Conservation (phyloP, 2,329 filamentous ascomycete genomes). For the Trichophyton mentagrophytes region DNA sequence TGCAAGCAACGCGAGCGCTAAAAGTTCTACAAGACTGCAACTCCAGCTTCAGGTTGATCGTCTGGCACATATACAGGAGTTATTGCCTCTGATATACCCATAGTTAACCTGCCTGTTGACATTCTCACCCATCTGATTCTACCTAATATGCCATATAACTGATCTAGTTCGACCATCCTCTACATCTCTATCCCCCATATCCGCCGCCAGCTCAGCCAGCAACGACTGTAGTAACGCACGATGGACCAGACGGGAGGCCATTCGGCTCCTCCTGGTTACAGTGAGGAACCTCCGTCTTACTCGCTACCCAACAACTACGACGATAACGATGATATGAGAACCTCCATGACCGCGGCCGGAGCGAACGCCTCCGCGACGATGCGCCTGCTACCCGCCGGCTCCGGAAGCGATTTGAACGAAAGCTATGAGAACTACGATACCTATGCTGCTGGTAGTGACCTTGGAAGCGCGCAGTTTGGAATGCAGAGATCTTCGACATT, state of each 20-base stretch:
- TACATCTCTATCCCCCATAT: not conserved
- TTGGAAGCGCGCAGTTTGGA: constrained; percentile 10
- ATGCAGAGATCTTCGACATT: constrained; percentile 3
- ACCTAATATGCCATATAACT: not conserved
- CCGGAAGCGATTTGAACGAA: constrained; percentile 1
- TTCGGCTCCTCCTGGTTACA: constrained; percentile 25
- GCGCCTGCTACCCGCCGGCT: constrained; percentile 31
- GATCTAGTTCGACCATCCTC: not conserved
- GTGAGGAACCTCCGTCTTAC: constrained; percentile 34
- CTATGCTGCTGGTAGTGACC: constrained; percentile 8
- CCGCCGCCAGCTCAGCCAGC: not conserved
- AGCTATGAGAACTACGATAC: constrained; percentile 2
- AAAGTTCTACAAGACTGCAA: too few species aligned
- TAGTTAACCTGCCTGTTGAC: not conserved
- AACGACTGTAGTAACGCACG: not conserved
- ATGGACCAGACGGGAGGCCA: constrained; percentile 14
- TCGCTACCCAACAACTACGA: constrained; percentile 18
- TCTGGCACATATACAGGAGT: not conserved
- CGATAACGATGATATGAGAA: constrained; percentile 20
- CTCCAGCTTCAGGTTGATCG: not conserved
- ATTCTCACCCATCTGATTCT: not conserved
- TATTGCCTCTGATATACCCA: too few species aligned
- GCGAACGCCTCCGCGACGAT: constrained; percentile 30
- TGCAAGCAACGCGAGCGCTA: too few species aligned
- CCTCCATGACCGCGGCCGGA: constrained; percentile 13